Conservation (phyloP, 257 asterid species). For the Solanum tacnaense region DNA sequence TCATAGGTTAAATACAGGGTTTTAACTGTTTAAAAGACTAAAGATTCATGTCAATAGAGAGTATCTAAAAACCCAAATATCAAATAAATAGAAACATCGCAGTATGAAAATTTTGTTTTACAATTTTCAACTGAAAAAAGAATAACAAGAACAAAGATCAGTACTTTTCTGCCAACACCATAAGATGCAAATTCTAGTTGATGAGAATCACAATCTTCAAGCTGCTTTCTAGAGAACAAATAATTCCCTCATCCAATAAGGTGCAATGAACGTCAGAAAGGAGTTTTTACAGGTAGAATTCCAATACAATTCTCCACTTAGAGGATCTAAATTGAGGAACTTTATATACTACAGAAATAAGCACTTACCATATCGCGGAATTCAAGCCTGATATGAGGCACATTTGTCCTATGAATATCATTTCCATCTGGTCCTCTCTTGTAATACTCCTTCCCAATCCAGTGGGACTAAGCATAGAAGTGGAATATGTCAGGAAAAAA, state of each 20-base stretch:
- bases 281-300: not conserved
- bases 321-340: not conserved
- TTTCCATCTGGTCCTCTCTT: conserved; percentile 89
- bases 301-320: not conserved
- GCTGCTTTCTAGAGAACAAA: not conserved
- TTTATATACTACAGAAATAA: not conserved
- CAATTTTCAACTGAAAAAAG: not conserved
- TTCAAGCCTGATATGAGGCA: conserved; percentile 89
- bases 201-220: not conserved
- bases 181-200: not conserved
- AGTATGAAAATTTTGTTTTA: not conserved
- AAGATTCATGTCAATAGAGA: not conserved
- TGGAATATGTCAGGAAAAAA: not conserved
- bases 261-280: not conserved
- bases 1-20: not conserved
- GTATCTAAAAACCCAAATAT: not conserved
- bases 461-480: conserved; percentile 54
- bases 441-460: conserved; percentile 86
- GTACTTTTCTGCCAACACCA: not conserved
- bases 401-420: conserved; percentile 90
- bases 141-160: not conserved
- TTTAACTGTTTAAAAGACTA: not conserved
- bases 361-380: conserved; percentile 76
- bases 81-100: not conserved
- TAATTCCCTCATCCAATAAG: not conserved